A percentile compares a stretch with the other conserved stretches of the same genome.
Conservation (phyloP, 768 basidiomycete genomes). For the Russula vinacea region DNA sequence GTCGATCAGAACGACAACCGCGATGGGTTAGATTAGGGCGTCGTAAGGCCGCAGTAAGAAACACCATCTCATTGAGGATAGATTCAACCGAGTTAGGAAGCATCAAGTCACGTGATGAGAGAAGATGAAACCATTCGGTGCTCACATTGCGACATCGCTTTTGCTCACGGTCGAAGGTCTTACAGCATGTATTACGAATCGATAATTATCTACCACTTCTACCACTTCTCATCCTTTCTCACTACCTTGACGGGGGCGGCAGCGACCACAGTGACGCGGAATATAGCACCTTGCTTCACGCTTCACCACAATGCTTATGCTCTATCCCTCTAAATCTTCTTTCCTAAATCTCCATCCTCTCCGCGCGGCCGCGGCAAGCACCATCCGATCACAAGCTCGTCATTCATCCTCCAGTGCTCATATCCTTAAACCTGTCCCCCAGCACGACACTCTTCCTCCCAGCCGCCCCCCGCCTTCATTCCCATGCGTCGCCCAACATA, state of each 20-base stretch:
- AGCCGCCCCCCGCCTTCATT: constrained; percentile 38
- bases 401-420: background rate
- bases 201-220: no score
- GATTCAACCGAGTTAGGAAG: background rate
- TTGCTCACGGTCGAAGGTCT: constrained; percentile 12
- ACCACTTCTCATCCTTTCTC: background rate
- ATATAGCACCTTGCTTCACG: background rate
- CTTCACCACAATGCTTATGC: background rate
- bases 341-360: background rate
- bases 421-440: background rate
- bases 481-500: constrained; percentile 83
- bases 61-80: no score
- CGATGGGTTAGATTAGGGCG: no score
- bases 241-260: background rate
- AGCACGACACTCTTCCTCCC: background rate
- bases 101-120: background rate
- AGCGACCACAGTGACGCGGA: background rate
- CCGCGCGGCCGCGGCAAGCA: background rate
- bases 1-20: no score
- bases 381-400: background rate
- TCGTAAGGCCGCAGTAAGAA: no score
- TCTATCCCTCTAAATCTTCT: background rate
- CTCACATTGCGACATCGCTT: constrained; percentile 17
- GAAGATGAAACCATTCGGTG: background rate
- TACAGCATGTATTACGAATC: background rate